Base-by-base conservation (phyloP, 345 rosid genomes). In the Cochlearia excelsa region DNA sequence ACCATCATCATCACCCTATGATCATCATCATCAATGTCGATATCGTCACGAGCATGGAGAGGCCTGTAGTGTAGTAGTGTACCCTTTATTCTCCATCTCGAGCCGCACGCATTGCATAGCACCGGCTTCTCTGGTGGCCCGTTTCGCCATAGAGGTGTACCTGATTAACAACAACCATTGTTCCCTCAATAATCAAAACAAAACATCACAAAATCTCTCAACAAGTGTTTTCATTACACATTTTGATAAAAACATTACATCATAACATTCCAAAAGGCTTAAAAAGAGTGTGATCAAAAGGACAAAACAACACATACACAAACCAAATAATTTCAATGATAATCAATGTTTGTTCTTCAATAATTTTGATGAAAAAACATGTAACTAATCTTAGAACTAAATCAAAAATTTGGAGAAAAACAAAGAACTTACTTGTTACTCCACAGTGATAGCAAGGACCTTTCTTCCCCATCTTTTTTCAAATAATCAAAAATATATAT, bases 401-500 rank as follows among this genome's bases (percentile, higher is more conserved):
- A 59, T 3, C 34, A 59, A 53, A 11, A 31, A 28, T 28, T 43
- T 29, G 35, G 50, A 34, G 46, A 54, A 45, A 65, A 81, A 72
- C 88, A 88, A 80, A 76, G 77, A 86, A 86, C 96, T 88, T 94
- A 90, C 97, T 90, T 71, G 93, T 80, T 78, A 87, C 97, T 79
- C 97, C 95, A 82, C 97, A 90, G 87, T 90, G 97, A 81, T 68
- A 77, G 84, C 97, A 90, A 79, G 97, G 97, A 30, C 97, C 97
- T 79, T 87, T 93, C 83, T 90, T 90, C 52, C 95, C 97, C 97
- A 90, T 90, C 50, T 74, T 67, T 73, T 72, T 8, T 37, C 57
- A 16, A 16, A 16, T 16, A 16, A 16, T 16, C 23, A 16, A 16
- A 16, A 16, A 16, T 16, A 16, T 16, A 16, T 16, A 16, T 16